Conservation (phyloP, 805 yeast species). For the Saitoella complicata region DNA sequence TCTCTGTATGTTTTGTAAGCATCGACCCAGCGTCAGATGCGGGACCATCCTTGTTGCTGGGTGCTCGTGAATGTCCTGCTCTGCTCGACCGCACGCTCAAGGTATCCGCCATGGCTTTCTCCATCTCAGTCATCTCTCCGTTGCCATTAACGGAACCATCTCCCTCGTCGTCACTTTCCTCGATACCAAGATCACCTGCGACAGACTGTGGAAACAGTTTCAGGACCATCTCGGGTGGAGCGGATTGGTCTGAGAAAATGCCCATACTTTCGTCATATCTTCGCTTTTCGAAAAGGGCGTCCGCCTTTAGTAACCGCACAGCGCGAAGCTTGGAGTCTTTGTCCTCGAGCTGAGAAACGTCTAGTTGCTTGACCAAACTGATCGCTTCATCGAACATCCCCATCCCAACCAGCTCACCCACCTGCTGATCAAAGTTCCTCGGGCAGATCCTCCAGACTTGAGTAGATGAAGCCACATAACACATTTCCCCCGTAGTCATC, state of each 20-base stretch:
- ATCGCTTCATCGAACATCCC: slow-evolving; percentile 30
- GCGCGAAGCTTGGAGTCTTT: slow-evolving; percentile 27
- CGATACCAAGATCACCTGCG: slow-evolving; percentile 10
- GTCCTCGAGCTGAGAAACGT: slow-evolving; percentile 16
- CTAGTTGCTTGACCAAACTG: slow-evolving; percentile 23
- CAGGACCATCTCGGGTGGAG: slow-evolving; percentile 42
- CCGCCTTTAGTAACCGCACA: slow-evolving; percentile 28
- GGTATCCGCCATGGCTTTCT: slow-evolving; percentile 1
- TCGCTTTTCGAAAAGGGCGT: slow-evolving; percentile 19
- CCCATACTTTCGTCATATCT: slow-evolving; percentile 26
- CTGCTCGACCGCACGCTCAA: slow-evolving; percentile 12
- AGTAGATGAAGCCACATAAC: slow-evolving; percentile 20
- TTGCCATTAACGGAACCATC: background rate
- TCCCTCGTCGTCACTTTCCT: no score
- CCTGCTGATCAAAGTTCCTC: slow-evolving; percentile 21
- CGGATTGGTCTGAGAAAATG: slow-evolving; percentile 36
- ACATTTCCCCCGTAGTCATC: slow-evolving; percentile 15
- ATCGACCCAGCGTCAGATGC: no score
- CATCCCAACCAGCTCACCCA: slow-evolving; percentile 19
- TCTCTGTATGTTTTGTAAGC: no score
- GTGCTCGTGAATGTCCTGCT: no score
- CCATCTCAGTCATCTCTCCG: background rate
- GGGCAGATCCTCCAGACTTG: slow-evolving; percentile 18
- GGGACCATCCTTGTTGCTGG: no score
- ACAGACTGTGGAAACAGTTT: slow-evolving; percentile 28